Base-by-base conservation (phyloP, 2,329 filamentous ascomycete species). In the Calonectria honghensis region DNA sequence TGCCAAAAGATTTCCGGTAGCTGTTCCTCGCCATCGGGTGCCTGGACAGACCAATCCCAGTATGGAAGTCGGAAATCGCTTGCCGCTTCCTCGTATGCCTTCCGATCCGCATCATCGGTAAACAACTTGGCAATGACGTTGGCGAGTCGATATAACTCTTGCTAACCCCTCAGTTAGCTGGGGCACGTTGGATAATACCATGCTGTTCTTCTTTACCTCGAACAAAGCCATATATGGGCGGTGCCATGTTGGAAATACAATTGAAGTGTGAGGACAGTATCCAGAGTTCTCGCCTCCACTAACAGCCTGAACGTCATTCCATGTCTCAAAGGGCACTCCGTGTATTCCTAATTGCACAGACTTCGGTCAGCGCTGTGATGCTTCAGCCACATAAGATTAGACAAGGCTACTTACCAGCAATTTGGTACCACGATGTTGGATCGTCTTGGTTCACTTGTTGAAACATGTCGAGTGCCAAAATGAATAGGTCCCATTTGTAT, bases 211-310 rank as follows among this genome's bases (percentile, higher is more conserved):
- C 37, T 31, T 73, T 75, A 90, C 90, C 87, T 92, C 90, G 72
- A 90, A 91, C 66, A 92, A 83, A 37, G 88, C 89, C 73, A 97
- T 87, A 83, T 96, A 97, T 1, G 95, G 94, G 65, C 95, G 91
- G 87, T 98, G 95, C 95, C 95, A 97, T 50, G 93, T 90, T 50
- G 93, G 91, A 82, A 98, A 97, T 20, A 97, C 86, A 51, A 93
- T 91, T 1, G 94, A 94, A 31, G 89, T 90, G 84, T 98, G 95
- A 18, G 91, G 91, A 83, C 95, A 97, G 83, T 96, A 97, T 65
- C 95, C 95, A 20, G 89, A 87, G 50, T 88, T 85, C 72, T 88
- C 86, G 73, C 89, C 90, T 2, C 90, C 91, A 3, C 87, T 81
- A 2, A 85, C 86, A 70, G 88, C 86, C 64, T 85, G 80, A 29